A percentile compares a stretch with the other conserved stretches of the same genome.
These are phyloP conservation scores for Nidularia sp. DNA, from an alignment of 768 basidiomycete species.

Conservation along the genomic window DNA sequence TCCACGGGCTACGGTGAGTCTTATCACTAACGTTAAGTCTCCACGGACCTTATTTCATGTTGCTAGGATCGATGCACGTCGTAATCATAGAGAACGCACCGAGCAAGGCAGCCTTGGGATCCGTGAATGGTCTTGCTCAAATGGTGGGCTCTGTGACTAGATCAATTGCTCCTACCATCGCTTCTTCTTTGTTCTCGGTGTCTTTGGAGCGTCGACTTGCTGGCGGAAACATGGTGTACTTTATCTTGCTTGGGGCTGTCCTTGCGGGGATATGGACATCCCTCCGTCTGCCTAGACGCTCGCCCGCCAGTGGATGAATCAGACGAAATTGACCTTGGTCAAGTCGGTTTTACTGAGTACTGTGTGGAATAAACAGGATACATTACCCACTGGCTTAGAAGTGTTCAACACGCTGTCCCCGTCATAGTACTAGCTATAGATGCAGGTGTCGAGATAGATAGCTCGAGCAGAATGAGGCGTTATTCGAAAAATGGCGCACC, in stretches of 20 bases:
- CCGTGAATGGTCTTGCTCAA: conserved; percentile 32
- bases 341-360: too few relatives aligned
- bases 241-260: conserved; percentile 14
- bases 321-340: too few relatives aligned
- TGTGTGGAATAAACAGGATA: too few relatives aligned
- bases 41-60: neutral
- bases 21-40: neutral
- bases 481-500: too few relatives aligned
- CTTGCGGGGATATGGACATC: conserved; percentile 1
- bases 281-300: too few relatives aligned
- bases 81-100: conserved; percentile 39
- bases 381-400: too few relatives aligned
- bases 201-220: conserved; percentile 30
- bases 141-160: conserved; percentile 26
- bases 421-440: too few relatives aligned
- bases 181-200: conserved; percentile 39
- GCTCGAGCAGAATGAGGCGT: too few relatives aligned
- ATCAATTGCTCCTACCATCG: conserved; percentile 31
- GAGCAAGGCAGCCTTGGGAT: conserved; percentile 37
- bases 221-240: conserved; percentile 32
- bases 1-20: conserved; percentile 32
- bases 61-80: conserved; percentile 44
- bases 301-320: too few relatives aligned
- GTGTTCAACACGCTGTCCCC: too few relatives aligned
- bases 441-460: too few relatives aligned